phyloP scores from a whole-genome alignment of 768 basidiomycete species.

The Rhizopogon salebrosus region DNA sequence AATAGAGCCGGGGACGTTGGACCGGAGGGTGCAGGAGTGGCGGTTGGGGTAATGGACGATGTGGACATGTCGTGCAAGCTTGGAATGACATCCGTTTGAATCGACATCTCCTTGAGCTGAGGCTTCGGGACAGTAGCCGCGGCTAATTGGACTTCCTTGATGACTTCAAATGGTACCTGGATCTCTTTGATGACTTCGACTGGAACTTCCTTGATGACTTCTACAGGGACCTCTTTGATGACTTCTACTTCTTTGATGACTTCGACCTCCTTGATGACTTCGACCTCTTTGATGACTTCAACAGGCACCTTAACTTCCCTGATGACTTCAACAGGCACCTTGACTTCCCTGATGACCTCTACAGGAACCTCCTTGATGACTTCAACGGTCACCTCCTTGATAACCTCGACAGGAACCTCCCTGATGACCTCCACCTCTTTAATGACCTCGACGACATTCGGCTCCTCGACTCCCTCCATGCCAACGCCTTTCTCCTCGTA shows the following conservation, averaged over 20 bases:
- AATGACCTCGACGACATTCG: slow-evolving; percentile 23
- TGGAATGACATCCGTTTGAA: slow-evolving; percentile 64
- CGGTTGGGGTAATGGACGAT: slow-evolving; percentile 28
- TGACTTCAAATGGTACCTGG: slow-evolving; percentile 30
- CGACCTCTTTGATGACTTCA: slow-evolving; percentile 8
- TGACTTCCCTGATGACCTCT: slow-evolving; percentile 12
- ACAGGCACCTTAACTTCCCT: slow-evolving; percentile 34
- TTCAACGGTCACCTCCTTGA: slow-evolving; percentile 22
- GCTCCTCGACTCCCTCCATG: slow-evolving; percentile 25
- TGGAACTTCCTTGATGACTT: slow-evolving; percentile 7
- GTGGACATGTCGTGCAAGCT: slow-evolving; percentile 21
- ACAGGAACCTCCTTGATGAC: slow-evolving; percentile 13
- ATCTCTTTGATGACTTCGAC: slow-evolving; percentile 20
- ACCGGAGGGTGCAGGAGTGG: slow-evolving; percentile 26
- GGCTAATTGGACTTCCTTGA: slow-evolving; percentile 24
- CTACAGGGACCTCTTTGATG: slow-evolving; percentile 20
- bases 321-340: slow-evolving; percentile 18
- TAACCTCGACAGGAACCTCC: slow-evolving; percentile 20
- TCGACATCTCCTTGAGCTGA: slow-evolving; percentile 67
- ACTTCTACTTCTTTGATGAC: slow-evolving; percentile 18
- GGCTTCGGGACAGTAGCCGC: slow-evolving; percentile 42
- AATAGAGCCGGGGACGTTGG: slow-evolving; percentile 40
- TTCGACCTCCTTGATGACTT: slow-evolving; percentile 18
- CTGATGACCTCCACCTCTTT: slow-evolving; percentile 16
- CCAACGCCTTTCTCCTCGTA: slow-evolving; percentile 49